These are phyloP conservation scores for Mycena venus DNA, from an alignment of 768 basidiomycete species.

Conservation along the genomic window DNA sequence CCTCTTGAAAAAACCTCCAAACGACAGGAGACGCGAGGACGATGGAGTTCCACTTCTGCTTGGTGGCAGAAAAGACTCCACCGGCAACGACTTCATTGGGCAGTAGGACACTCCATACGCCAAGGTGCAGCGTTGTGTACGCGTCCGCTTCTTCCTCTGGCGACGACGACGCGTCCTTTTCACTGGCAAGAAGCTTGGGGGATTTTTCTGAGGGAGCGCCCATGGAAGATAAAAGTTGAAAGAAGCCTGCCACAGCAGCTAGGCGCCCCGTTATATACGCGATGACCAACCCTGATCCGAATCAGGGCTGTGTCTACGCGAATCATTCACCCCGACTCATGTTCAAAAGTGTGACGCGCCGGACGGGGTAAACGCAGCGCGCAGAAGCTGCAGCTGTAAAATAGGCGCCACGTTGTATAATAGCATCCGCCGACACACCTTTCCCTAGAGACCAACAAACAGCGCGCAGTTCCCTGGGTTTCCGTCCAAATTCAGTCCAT, in stretches of 20 bases:
- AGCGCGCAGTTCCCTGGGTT: no score
- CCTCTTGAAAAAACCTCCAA: slow-evolving; percentile 13
- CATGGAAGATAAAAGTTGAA: background rate
- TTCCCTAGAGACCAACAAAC: no score
- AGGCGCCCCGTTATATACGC: background rate
- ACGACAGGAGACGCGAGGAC: slow-evolving; percentile 15
- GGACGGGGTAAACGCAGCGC: background rate
- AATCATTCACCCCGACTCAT: background rate
- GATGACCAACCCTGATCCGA: background rate
- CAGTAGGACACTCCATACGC: slow-evolving; percentile 28
- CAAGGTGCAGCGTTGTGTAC: slow-evolving; percentile 20
- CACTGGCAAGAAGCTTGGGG: no score
- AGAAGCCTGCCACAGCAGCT: background rate
- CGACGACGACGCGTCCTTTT: background rate
- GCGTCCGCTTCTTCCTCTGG: background rate
- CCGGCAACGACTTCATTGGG: background rate
- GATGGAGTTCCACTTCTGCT: slow-evolving; percentile 12
- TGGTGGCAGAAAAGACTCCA: background rate
- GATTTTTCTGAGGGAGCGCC: slow-evolving; percentile 9
- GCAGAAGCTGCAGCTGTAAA: no score
- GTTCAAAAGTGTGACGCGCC: background rate
- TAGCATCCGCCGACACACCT: no score
- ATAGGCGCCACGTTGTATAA: no score
- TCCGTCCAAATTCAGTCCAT: no score
- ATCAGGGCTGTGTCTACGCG: background rate